phyloP scores from a whole-genome alignment of 1,284 basidiomycete species.

The Apiotrichum gamsii region DNA sequence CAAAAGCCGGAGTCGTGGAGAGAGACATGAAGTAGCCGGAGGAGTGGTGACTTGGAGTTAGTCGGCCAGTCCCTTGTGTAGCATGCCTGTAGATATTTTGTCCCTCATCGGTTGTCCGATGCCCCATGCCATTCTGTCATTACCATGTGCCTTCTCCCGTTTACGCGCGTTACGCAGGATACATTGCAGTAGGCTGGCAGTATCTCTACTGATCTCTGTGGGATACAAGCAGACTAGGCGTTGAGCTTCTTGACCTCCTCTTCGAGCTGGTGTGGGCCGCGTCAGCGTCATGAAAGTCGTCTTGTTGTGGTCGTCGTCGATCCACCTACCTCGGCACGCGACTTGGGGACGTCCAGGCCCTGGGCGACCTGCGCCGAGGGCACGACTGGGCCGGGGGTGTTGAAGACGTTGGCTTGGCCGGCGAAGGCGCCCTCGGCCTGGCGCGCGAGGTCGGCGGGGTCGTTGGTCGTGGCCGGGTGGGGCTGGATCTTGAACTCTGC shows the following conservation, averaged over 20 bases:
- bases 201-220: no score
- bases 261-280: slow-evolving; percentile 8
- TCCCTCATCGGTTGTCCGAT: no score
- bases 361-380: slow-evolving; percentile 32
- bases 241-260: slow-evolving; percentile 17
- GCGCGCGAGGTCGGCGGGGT: slow-evolving; percentile 42
- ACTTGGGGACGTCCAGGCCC: slow-evolving; percentile 45
- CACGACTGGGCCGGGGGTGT: slow-evolving; percentile 39
- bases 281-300: neutral
- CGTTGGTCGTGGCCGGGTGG: slow-evolving; percentile 48
- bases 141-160: no score
- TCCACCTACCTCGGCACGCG: slow-evolving; percentile 41
- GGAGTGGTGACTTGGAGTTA: no score
- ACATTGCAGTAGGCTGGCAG: no score
- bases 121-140: no score
- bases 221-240: neutral
- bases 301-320: neutral
- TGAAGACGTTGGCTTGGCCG: slow-evolving; percentile 36
- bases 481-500: slow-evolving; percentile 48
- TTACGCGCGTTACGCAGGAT: no score
- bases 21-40: no score
- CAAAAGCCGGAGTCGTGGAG: no score
- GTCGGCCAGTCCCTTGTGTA: no score
- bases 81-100: no score
- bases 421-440: slow-evolving; percentile 21